Evolutionary conservation across 2,329 filamentous ascomycete genomes (phyloP).

Genomic region (Phaeosphaeria sp.): DNA sequence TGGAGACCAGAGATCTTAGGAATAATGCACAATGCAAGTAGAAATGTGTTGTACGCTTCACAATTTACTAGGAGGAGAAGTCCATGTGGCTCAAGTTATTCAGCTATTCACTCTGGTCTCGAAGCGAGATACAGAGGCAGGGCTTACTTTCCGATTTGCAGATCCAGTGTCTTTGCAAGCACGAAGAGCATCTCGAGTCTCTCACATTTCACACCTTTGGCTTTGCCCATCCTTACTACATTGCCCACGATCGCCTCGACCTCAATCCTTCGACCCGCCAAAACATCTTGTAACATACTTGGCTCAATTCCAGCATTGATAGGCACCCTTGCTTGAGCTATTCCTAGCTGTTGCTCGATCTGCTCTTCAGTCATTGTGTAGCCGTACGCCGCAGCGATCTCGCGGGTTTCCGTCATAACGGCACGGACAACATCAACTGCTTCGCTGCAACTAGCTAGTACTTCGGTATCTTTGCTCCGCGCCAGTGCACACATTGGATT

Average conservation of each 20-base stretch:
- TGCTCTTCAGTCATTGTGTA: slow-evolving; percentile 48
- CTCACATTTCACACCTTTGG: slow-evolving; percentile 49
- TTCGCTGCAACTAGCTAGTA: slow-evolving; percentile 52
- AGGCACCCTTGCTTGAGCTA: slow-evolving; percentile 46
- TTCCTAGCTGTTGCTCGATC: slow-evolving; percentile 47
- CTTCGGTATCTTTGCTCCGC: slow-evolving; percentile 59
- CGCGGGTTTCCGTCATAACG: slow-evolving; percentile 56
- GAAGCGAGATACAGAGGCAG: too few species aligned
- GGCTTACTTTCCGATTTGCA: slow-evolving; percentile 27
- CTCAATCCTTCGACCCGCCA: slow-evolving; percentile 52
- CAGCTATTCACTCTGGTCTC: neutral
- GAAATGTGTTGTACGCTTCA: neutral
- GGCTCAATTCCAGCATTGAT: slow-evolving; percentile 52
- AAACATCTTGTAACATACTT: slow-evolving; percentile 59
- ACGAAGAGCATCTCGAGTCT: slow-evolving; percentile 55
- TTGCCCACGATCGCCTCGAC: slow-evolving; percentile 60
- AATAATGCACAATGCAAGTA: neutral
- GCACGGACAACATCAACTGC: slow-evolving; percentile 47
- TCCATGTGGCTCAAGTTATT: neutral
- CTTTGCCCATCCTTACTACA: slow-evolving; percentile 50
- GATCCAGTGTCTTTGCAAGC: slow-evolving; percentile 52
- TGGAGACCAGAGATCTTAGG: neutral
- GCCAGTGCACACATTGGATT: slow-evolving; percentile 67
- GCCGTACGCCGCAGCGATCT: slow-evolving; percentile 51
- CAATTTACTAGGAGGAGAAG: neutral